Base-by-base conservation (phyloP, 192 early-diverging fungal genomes). In the Podila epigama region DNA sequence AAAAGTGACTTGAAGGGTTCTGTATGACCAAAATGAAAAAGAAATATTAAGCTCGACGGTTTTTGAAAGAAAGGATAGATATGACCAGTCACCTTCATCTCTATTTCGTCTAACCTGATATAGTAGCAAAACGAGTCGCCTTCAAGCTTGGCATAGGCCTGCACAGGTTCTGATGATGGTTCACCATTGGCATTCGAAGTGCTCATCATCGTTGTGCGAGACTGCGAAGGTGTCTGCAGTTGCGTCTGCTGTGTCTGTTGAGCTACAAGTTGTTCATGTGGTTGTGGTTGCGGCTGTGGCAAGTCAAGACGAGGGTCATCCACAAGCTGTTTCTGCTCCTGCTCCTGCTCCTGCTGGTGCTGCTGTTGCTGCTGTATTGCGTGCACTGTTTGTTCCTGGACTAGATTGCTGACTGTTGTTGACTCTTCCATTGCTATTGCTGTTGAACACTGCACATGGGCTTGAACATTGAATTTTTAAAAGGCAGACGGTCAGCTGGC, bases 101-200 rank as follows among this genome's bases (percentile, higher is more conserved):
- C 6, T 12, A 39, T 11, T 11, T 4, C n/a, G n/a, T 28, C 68
- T 10, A 28, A 72, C 70, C 70, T 80, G 50, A 97, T 90, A 60
- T 92, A 94, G 80, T 95, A 95, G 64, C 89, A 92, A 54, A 94
- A 89, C 16, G 89, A 88, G 18, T 90, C 85, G 28, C 94, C 91
- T 72, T 94, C 92, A n/a, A 96, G 88, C 79, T 96, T 96, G 18
- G 95, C 95, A 71, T 94, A 96, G 0, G 93, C 93, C 75, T 93
- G 92, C 5, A 96, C 89, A 1, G 91, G 90, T 15, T 72, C 70
- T n/a, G 57, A 40, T 8, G 66, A 52, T 2, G 50, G 32, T 1
- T 73, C 62, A 12, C 41, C 37, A 32, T 58, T 58, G 27, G 60
- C 36, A 11, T 53, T 31, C 9, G 63, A 18, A 7, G 58, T 35